phyloP scores from a whole-genome alignment of 2,329 filamentous ascomycete species.

The Colletotrichum gigasporum region DNA sequence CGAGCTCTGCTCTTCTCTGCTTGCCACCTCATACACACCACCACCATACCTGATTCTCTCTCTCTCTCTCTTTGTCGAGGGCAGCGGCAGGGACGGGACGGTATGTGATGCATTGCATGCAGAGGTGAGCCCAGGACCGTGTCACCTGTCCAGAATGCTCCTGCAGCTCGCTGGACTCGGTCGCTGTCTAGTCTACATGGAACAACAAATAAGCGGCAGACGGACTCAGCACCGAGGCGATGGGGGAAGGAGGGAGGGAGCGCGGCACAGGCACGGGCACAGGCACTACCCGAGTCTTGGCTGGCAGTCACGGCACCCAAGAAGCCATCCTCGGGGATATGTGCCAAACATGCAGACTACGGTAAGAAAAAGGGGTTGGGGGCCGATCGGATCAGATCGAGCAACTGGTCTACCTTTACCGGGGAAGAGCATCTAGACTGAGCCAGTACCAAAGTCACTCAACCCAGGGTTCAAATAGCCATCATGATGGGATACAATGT shows the following conservation, averaged over 20 bases:
- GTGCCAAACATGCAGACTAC: slow-evolving; percentile 6
- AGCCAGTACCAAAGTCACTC: not conserved
- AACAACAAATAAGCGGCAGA: not conserved
- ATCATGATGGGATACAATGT: too few relatives aligned
- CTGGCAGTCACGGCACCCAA: not conserved
- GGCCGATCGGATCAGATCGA: slow-evolving; percentile 24
- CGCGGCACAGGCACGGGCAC: too few relatives aligned
- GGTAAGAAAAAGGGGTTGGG: not conserved
- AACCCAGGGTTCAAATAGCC: not conserved
- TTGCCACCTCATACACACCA: not conserved
- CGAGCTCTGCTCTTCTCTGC: too few relatives aligned
- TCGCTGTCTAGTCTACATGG: not conserved
- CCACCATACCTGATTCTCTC: not conserved
- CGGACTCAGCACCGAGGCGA: not conserved
- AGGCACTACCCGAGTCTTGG: not conserved
- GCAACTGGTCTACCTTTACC: not conserved
- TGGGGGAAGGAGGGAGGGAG: too few relatives aligned
- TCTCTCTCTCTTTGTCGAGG: not conserved
- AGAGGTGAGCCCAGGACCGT: not conserved
- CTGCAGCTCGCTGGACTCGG: not conserved
- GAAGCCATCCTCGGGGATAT: not conserved
- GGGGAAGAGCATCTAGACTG: not conserved
- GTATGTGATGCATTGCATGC: not conserved
- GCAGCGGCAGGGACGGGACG: not conserved
- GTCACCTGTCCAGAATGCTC: slow-evolving; percentile 4